Conservation (phyloP, 2,329 filamentous ascomycete genomes). For the Emericellopsis cladophorae region DNA sequence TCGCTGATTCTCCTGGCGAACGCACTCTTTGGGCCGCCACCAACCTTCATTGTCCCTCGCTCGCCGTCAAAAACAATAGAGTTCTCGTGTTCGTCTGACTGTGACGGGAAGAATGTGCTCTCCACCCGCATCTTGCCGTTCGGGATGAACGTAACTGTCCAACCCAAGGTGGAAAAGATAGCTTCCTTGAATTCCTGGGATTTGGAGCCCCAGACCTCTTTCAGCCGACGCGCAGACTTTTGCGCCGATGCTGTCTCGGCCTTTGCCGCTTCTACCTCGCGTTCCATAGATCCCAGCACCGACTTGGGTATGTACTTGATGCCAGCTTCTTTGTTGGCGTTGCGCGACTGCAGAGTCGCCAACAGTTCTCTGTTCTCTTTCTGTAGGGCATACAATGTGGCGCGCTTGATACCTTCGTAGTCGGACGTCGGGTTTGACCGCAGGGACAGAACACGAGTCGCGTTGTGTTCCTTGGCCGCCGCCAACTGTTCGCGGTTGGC, state of each 20-base stretch:
- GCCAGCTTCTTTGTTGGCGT: conserved; percentile 18
- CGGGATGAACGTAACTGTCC: conserved; percentile 92
- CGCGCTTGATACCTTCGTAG: conserved; percentile 70
- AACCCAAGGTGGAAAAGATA: conserved; percentile 82
- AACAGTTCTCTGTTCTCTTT: conserved; percentile 78
- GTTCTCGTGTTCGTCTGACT: conserved; percentile 57
- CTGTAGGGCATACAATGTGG: conserved; percentile 64
- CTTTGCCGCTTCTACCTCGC: conserved; percentile 62
- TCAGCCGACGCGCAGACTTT: conserved; percentile 75
- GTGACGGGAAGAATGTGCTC: conserved; percentile 65
- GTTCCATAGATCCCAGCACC: conserved; percentile 61
- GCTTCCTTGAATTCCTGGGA: conserved; percentile 91
- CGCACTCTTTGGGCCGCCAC: conserved; percentile 71
- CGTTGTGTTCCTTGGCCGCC: conserved; percentile 49
- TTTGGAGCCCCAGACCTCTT: conserved; percentile 86
- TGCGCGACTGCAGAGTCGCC: conserved; percentile 46
- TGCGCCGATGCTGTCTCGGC: conserved; percentile 59
- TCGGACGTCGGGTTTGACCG: conserved; percentile 87
- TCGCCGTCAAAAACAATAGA: conserved; percentile 82
- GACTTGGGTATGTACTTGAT: conserved; percentile 61
- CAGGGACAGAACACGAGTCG: conserved; percentile 73
- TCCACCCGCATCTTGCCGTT: conserved; percentile 93
- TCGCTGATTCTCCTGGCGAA: conserved; percentile 79
- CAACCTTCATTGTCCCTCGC: conserved; percentile 95
- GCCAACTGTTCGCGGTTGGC: conserved; percentile 63